Evolutionary conservation across 768 basidiomycete species (phyloP).

Genomic region (Holtermanniella nyarrowii): DNA sequence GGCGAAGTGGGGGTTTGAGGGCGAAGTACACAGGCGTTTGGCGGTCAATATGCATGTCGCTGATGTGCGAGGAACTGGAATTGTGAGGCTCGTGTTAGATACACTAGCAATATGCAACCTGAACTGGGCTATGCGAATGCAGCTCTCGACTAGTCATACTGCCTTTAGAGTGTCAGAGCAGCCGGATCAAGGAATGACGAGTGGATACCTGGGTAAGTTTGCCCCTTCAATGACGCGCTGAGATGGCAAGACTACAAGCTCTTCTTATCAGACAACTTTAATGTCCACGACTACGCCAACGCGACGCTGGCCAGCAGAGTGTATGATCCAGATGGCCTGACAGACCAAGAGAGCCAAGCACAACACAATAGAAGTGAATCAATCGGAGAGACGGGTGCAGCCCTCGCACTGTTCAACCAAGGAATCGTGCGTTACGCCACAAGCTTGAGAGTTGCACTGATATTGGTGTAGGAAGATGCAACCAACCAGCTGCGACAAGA

Average conservation of each 20-base stretch:
- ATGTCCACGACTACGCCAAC: slow-evolving; percentile 83
- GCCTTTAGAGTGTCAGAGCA: no score
- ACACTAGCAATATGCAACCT: no score
- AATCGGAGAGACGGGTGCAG: slow-evolving; percentile 83
- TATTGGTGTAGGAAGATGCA: slow-evolving; percentile 56
- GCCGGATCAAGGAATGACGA: background rate
- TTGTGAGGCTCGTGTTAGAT: no score
- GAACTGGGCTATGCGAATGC: no score
- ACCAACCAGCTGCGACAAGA: slow-evolving; percentile 77
- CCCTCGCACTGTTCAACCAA: slow-evolving; percentile 74
- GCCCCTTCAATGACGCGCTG: no score
- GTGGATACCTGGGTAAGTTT: background rate
- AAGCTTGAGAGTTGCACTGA: slow-evolving; percentile 11
- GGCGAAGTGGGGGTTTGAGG: no score
- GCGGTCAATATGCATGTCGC: no score
- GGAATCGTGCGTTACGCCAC: slow-evolving; percentile 47
- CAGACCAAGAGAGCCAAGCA: slow-evolving; percentile 13
- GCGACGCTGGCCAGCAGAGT: slow-evolving; percentile 73
- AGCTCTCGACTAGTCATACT: no score
- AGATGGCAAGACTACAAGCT: slow-evolving; percentile 54
- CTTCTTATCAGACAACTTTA: slow-evolving; percentile 66
- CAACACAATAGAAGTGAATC: slow-evolving; percentile 7
- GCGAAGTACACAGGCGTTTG: no score
- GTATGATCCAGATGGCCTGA: slow-evolving; percentile 49
- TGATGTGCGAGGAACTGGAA: no score